Conservation (phyloP, 1,139 yeast genomes). For the Candida pseudoviswanathii region DNA sequence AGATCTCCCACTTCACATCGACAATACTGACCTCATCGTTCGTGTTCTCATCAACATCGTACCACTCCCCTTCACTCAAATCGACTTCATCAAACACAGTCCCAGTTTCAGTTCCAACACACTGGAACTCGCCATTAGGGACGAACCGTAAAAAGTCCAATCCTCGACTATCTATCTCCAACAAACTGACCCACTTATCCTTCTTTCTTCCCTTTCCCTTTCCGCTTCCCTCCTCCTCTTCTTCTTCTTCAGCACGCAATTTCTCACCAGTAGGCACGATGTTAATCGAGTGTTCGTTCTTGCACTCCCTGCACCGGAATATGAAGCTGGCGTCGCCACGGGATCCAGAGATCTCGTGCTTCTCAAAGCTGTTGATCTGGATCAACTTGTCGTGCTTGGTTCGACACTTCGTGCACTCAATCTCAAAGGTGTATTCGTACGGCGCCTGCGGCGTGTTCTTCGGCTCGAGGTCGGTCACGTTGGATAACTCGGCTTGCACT, state of each 20-base stretch:
- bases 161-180: constrained; percentile 82
- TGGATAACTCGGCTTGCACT: constrained; percentile 60
- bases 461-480: constrained; percentile 67
- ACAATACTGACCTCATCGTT: constrained; percentile 80
- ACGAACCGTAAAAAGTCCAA: constrained; percentile 69
- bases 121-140: constrained; percentile 69
- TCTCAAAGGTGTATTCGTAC: constrained; percentile 71
- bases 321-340: constrained; percentile 85
- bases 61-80: constrained; percentile 84
- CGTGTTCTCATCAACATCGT: constrained; percentile 89
- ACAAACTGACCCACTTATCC: constrained; percentile 34
- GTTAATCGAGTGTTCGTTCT: constrained; percentile 42
- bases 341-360: constrained; percentile 66
- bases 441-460: constrained; percentile 62
- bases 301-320: constrained; percentile 73
- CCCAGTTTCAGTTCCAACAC: constrained; percentile 54
- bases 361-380: constrained; percentile 64
- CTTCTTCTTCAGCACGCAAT: constrained; percentile 14
- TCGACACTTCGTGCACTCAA: constrained; percentile 80
- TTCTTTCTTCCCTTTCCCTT: constrained; percentile 24
- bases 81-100: constrained; percentile 67
- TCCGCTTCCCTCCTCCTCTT: constrained; percentile 27
- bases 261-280: constrained; percentile 31
- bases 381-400: constrained; percentile 78
- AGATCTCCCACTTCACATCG: constrained; percentile 58